Base-by-base conservation (phyloP, 2,329 filamentous ascomycete genomes). In the Penicillium digitatum region DNA sequence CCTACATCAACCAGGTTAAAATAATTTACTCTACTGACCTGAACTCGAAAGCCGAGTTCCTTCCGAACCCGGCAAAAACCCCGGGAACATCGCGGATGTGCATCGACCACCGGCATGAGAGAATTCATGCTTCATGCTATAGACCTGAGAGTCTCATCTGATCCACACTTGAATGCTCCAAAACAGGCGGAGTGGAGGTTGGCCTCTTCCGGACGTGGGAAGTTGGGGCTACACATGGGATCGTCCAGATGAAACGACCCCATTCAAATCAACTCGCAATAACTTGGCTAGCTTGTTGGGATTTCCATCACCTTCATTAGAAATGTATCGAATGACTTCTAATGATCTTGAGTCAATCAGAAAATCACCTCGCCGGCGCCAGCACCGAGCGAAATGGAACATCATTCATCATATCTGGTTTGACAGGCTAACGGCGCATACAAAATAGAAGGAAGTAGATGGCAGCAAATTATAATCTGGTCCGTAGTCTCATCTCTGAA, bases 351-450 rank as follows among this genome's bases (percentile, higher is more conserved):
- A 50, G 16, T 35, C 35, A 7, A 27, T 11, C 29, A 18, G 3
- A 32, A 39, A 24, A 48, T 26, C 20, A 31, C 16, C 12, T 32
- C 29, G 3, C 14, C 20, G 11, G 16, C 46, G 27, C 39, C 39
- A 18, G 39, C 46, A 26, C 40, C 26, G 26, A 26, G 37, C 20
- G 9, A 54, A 51, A 9, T 26, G 9, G 14, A 47, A 47, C 11
- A 27, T 29, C 9, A 42, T 26, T 11, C 9, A 42, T 26, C 8
- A 32, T 49, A 54, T 24, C 32, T 22, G n/a, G n/a, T n/a, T n/a
- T n/a, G 31, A 51, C 16, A 27, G 46, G 52, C 50, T 53, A 32
- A 37, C 1, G 16, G 34, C 52, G 42, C 47, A 50, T 50, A 10
- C 24, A 31, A 50, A 31, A 38, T 5, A 20, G 32, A 18, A 10